Evolutionary conservation across 2,329 filamentous ascomycete genomes (phyloP).

Genomic region (Escovopsis sp.): DNA sequence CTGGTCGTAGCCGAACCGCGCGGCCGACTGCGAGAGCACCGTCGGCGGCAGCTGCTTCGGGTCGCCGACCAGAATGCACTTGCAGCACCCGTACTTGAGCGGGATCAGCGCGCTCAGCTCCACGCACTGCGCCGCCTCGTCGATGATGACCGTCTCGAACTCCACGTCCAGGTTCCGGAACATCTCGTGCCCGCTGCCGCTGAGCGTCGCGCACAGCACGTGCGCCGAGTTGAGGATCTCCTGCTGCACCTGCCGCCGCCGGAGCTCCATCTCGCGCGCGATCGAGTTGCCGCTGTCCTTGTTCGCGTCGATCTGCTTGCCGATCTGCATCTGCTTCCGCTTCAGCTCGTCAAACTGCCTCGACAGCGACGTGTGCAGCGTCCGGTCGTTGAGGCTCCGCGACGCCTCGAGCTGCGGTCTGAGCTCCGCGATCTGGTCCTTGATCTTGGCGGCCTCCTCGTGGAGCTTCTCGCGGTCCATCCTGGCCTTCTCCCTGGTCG

Average conservation of each 20-base stretch:
- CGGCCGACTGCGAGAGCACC: slow-evolving; percentile 84
- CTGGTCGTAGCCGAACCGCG: slow-evolving; percentile 89
- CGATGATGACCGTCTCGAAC: slow-evolving; percentile 96
- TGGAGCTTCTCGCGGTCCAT: slow-evolving; percentile 45
- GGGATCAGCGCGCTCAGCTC: slow-evolving; percentile 93
- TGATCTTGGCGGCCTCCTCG: slow-evolving; percentile 54
- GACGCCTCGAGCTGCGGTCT: slow-evolving; percentile 57
- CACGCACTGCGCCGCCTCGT: slow-evolving; percentile 95
- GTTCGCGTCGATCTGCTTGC: slow-evolving; percentile 70
- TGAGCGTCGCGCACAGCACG: slow-evolving; percentile 87
- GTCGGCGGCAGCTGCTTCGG: slow-evolving; percentile 95
- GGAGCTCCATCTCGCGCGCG: slow-evolving; percentile 73
- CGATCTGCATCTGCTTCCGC: slow-evolving; percentile 56
- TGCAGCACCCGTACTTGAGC: slow-evolving; percentile 90
- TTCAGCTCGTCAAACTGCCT: slow-evolving; percentile 67
- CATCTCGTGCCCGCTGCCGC: slow-evolving; percentile 93
- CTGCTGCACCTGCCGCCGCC: slow-evolving; percentile 72
- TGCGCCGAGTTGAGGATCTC: slow-evolving; percentile 82
- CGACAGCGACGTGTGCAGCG: slow-evolving; percentile 41
- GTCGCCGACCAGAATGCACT: slow-evolving; percentile 94
- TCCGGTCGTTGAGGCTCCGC: slow-evolving; percentile 37
- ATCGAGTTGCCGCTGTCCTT: slow-evolving; percentile 75
- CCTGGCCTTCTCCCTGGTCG: slow-evolving; percentile 41
- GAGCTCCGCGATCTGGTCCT: slow-evolving; percentile 57
- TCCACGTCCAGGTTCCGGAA: slow-evolving; percentile 89